Evolutionary conservation across 371 early-diverging fungal species (phyloP).

Genomic region (Ordospora pajunii): DNA sequence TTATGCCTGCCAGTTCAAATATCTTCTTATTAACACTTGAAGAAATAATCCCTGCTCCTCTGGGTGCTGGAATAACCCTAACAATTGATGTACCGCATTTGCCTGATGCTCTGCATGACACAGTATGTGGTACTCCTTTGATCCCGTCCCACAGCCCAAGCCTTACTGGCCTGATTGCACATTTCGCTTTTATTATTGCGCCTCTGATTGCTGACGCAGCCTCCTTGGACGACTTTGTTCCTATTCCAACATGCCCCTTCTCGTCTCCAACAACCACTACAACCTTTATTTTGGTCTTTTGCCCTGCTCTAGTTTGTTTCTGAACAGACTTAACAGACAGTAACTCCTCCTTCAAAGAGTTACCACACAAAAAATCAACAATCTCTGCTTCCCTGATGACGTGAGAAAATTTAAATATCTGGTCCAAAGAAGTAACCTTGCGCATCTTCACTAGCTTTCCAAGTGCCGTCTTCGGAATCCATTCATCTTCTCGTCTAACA

Average conservation of each 20-base stretch:
- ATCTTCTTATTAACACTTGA: conserved; percentile 91
- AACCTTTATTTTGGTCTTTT: conserved; percentile 98
- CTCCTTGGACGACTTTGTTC: conserved; percentile 97
- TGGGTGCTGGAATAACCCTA: conserved; percentile 88
- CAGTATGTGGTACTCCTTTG: conserved; percentile 93
- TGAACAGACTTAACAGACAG: conserved; percentile 98
- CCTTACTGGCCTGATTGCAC: conserved; percentile 88
- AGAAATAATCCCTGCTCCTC: conserved; percentile 95
- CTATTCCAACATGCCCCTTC: conserved; percentile 92
- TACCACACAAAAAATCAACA: conserved; percentile 77
- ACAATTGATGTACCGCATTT: conserved; percentile 91
- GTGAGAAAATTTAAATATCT: conserved; percentile 89
- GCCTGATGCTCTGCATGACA: conserved; percentile 91
- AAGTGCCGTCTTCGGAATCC: conserved; percentile 61
- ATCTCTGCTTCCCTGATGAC: conserved; percentile 98
- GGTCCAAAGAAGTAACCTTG: conserved; percentile 67
- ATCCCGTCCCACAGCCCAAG: conserved; percentile 95
- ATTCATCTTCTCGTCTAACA: conserved; percentile 51
- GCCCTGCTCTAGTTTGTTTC: conserved; percentile 99
- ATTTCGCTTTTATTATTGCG: conserved; percentile 94
- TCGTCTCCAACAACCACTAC: conserved; percentile 94
- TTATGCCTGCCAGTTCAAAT: conserved; percentile 89
- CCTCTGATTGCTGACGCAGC: conserved; percentile 93
- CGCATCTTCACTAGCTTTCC: conserved; percentile 61
- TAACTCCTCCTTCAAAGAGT: conserved; percentile 89